Percentiles rank a stretch among this genome's conserved stretches.
These are phyloP conservation scores for Botryosphaeria dothidea DNA, from an alignment of 2,329 filamentous ascomycete genomes.

Conservation along the genomic window DNA sequence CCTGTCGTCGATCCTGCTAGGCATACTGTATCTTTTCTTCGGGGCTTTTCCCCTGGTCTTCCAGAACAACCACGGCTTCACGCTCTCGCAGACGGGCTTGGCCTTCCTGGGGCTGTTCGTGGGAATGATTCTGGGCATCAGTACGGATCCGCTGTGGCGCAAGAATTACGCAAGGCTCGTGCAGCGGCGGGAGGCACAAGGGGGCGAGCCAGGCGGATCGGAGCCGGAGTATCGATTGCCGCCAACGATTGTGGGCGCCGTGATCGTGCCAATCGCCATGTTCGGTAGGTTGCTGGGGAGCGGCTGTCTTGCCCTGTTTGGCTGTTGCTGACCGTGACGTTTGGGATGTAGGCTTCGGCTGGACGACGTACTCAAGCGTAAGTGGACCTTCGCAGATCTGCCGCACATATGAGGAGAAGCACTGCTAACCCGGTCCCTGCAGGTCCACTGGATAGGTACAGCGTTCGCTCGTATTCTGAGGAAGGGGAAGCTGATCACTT, in stretches of 20 bases:
- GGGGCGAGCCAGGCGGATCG: conserved; percentile 57
- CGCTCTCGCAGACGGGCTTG: conserved; percentile 76
- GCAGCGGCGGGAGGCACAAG: conserved; percentile 52
- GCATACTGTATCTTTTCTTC: conserved; percentile 88
- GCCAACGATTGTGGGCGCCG: conserved; percentile 64
- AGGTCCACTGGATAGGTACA: conserved; percentile 55
- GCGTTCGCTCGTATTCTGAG: conserved; percentile 28
- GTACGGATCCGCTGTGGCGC: conserved; percentile 67
- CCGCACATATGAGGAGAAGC: conserved; percentile 30
- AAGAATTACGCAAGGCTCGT: conserved; percentile 61
- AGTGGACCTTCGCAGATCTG: conserved; percentile 62
- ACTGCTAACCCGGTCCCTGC: conserved; percentile 34
- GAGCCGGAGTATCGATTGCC: conserved; percentile 89
- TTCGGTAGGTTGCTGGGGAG: conserved; percentile 59
- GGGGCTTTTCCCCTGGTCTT: conserved; percentile 86
- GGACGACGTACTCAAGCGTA: conserved; percentile 74
- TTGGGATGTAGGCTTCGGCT: conserved; percentile 64
- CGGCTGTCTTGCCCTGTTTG: not conserved
- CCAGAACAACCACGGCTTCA: conserved; percentile 70
- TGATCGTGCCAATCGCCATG: conserved; percentile 76
- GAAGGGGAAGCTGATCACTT: conserved; percentile 32
- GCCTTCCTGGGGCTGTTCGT: conserved; percentile 72
- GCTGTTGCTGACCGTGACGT: conserved; percentile 30
- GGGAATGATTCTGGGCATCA: conserved; percentile 66
- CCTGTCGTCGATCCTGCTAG: conserved; percentile 81